Conservation (phyloP, 345 rosid genomes). For the Anastatica hierochuntica region DNA sequence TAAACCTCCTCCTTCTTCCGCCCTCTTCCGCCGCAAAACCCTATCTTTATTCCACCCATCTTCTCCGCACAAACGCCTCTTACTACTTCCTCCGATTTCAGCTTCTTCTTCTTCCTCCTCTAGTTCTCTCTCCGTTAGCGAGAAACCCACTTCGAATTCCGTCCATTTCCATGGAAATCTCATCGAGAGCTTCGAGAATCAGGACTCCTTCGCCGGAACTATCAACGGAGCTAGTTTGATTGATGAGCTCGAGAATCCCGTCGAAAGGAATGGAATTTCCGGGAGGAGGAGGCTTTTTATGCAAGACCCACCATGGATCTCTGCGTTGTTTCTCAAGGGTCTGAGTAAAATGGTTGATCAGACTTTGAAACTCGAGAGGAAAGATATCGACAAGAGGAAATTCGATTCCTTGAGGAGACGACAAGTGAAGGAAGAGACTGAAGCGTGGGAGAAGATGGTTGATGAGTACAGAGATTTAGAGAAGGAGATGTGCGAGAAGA, state of each 20-base stretch:
- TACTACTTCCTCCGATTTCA: conserved; percentile 14
- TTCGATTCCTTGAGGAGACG: conserved; percentile 59
- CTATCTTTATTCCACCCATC: conserved; percentile 34
- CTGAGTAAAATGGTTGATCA: conserved; percentile 34
- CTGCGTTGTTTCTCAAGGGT: conserved; percentile 56
- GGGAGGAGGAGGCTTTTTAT: conserved; percentile 36
- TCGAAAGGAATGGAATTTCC: not conserved
- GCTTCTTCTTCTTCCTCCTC: conserved; percentile 29
- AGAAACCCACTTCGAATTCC: conserved; percentile 20
- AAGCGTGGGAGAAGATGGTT: conserved; percentile 81
- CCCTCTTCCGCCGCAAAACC: conserved; percentile 34
- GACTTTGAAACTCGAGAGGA: conserved; percentile 38
- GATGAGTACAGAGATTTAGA: conserved; percentile 67
- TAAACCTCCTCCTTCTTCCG: conserved; percentile 25
- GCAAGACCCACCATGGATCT: conserved; percentile 79
- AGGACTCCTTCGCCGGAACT: conserved; percentile 23
- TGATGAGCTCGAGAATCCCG: conserved; percentile 36
- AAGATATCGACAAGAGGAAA: conserved; percentile 49
- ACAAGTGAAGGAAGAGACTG: conserved; percentile 82
- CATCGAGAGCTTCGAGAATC: conserved; percentile 35
- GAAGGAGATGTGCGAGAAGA: conserved; percentile 70
- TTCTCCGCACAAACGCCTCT: conserved; percentile 7
- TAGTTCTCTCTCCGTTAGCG: conserved; percentile 31
- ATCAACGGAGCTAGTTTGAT: conserved; percentile 17
- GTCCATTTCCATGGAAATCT: conserved; percentile 31